Evolutionary conservation across 2,329 filamentous ascomycete species (phyloP).

Genomic region (Parastagonospora avenae): DNA sequence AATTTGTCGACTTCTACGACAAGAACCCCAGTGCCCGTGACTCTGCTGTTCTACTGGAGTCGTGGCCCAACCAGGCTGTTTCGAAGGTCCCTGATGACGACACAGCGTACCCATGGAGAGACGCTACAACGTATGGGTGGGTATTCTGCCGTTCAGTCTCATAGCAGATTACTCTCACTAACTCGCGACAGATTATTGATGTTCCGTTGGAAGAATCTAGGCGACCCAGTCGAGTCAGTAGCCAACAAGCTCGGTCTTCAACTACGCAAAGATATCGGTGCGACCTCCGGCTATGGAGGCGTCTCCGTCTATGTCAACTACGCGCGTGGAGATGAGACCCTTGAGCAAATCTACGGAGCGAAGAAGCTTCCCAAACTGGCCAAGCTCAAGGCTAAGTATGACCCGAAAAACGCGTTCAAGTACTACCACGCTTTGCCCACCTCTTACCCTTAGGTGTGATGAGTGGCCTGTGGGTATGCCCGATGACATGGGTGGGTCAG

Average conservation of each 20-base stretch:
- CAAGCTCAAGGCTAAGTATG: slow-evolving; percentile 37
- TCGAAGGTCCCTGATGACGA: slow-evolving; percentile 4
- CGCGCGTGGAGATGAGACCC: slow-evolving; percentile 25
- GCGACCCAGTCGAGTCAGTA: too few species aligned
- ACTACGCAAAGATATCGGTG: background rate
- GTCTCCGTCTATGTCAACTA: slow-evolving; percentile 40
- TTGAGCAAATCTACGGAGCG: slow-evolving; percentile 36
- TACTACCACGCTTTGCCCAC: too few species aligned
- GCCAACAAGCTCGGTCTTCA: slow-evolving; percentile 16
- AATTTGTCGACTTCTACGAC: background rate
- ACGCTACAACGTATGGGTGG: slow-evolving; percentile 11
- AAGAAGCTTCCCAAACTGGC: slow-evolving; percentile 33
- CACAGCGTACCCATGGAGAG: slow-evolving; percentile 34
- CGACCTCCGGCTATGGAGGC: background rate
- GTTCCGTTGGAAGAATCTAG: too few species aligned
- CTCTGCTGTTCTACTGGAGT: background rate
- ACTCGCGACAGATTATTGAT: too few species aligned
- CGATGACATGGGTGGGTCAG: too few species aligned
- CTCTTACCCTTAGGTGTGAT: too few species aligned
- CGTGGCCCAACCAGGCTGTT: slow-evolving; percentile 9
- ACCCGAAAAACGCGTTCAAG: slow-evolving; percentile 25
- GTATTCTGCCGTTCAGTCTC: too few species aligned
- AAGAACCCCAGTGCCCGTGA: background rate
- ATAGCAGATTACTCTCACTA: too few species aligned
- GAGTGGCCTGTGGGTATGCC: too few species aligned